A percentile compares a stretch with the other conserved stretches of the same genome.
These are phyloP conservation scores for Podila epigama DNA, from an alignment of 192 early-diverging fungal species.

Conservation along the genomic window DNA sequence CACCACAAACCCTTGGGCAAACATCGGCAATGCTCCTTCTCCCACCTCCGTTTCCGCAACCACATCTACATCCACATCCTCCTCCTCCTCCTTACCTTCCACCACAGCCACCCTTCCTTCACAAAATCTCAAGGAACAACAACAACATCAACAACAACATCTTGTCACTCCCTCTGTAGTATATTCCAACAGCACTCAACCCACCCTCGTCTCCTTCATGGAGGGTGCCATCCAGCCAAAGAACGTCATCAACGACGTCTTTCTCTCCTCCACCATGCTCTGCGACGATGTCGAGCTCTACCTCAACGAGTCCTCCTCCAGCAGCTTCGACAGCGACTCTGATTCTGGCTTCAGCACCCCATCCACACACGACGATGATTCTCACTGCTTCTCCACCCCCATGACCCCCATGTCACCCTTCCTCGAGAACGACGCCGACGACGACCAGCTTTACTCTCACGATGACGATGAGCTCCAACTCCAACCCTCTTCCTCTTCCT, in stretches of 20 bases:
- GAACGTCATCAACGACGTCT: conserved; percentile 51
- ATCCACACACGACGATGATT: conserved; percentile 26
- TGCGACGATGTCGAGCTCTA: conserved; percentile 46
- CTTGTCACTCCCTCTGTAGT: conserved; percentile 41
- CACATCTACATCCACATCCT: background rate
- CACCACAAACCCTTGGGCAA: conserved; percentile 44
- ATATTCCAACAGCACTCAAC: conserved; percentile 39
- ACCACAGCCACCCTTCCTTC: conserved; percentile 7
- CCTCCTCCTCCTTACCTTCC: background rate
- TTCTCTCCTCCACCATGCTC: conserved; percentile 48
- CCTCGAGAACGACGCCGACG: conserved; percentile 41
- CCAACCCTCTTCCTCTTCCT: no score
- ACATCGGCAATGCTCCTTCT: conserved; percentile 4
- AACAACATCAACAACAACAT: no score
- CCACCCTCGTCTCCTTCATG: conserved; percentile 21
- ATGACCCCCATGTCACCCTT: conserved; percentile 51
- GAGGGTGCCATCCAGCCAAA: conserved; percentile 39
- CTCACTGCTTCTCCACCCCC: conserved; percentile 33
- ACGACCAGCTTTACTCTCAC: conserved; percentile 26
- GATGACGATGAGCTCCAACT: conserved; percentile 20
- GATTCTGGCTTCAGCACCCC: conserved; percentile 49
- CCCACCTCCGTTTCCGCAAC: background rate
- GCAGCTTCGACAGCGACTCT: conserved; percentile 43
- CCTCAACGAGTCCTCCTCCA: conserved; percentile 30
- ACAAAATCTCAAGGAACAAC: conserved; percentile 6